Evolutionary conservation across 148 eudicot genomes (phyloP).

Genomic region (Chenopodium formosanum): DNA sequence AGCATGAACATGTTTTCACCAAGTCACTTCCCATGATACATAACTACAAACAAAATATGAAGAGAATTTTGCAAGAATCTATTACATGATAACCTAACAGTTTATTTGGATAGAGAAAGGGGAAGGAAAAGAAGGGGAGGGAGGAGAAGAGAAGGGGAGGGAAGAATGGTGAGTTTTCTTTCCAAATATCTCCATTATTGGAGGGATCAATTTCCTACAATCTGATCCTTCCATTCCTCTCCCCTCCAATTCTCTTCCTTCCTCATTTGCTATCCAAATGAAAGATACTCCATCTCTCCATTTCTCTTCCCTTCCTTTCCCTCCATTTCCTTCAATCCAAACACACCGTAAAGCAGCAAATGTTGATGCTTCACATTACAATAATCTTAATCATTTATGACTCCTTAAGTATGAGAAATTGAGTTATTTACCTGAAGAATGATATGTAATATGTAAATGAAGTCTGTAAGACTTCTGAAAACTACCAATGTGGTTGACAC

Average conservation of each 20-base stretch:
- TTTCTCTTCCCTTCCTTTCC: too few relatives aligned
- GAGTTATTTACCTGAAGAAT: conserved; percentile 65
- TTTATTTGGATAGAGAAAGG: too few relatives aligned
- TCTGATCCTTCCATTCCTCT: too few relatives aligned
- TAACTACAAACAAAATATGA: not conserved
- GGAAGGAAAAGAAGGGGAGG: too few relatives aligned
- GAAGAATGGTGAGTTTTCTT: too few relatives aligned
- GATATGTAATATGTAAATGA: conserved; percentile 59
- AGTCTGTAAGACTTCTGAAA: conserved; percentile 65
- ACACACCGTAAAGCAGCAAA: not conserved
- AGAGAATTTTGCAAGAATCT: not conserved
- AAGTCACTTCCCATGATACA: not conserved
- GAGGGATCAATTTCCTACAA: too few relatives aligned
- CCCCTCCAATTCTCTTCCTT: too few relatives aligned
- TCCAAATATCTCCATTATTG: too few relatives aligned
- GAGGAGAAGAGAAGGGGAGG: too few relatives aligned
- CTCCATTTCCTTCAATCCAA: too few relatives aligned
- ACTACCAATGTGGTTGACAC: conserved; percentile 47
- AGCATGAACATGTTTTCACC: not conserved
- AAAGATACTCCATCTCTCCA: too few relatives aligned
- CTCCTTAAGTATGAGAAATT: not conserved
- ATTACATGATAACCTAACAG: not conserved
- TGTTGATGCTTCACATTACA: not conserved
- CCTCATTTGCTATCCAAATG: too few relatives aligned
- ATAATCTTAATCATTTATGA: not conserved